Percentiles rank a stretch among this genome's conserved stretches.
Evolutionary conservation across 352 stramenopile genomes (phyloP).

Genomic region (Globisporangium heterothallicum): DNA sequence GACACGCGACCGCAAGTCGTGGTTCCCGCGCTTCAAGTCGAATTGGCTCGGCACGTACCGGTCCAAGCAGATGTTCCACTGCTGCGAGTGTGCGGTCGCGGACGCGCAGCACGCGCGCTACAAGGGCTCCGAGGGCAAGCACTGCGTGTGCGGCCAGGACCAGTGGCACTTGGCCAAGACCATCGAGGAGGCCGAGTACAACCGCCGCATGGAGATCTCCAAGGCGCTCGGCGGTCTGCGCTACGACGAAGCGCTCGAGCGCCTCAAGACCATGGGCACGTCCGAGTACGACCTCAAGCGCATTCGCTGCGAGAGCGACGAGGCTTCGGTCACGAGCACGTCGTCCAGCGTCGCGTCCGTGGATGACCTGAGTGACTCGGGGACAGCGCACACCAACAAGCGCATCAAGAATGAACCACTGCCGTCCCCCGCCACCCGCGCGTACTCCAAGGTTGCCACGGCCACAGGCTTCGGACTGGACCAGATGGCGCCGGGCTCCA

Average conservation of each 20-base stretch:
- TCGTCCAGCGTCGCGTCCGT: slow-evolving; percentile 10
- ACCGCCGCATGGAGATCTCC: slow-evolving; percentile 78
- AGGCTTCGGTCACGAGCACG: slow-evolving; percentile 20
- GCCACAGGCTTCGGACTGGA: slow-evolving; percentile 13
- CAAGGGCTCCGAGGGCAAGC: slow-evolving; percentile 77
- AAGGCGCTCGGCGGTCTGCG: slow-evolving; percentile 75
- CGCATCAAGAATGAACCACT: slow-evolving; percentile 17
- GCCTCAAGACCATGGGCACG: slow-evolving; percentile 52
- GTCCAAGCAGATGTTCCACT: slow-evolving; percentile 84
- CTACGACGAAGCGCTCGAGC: slow-evolving; percentile 74
- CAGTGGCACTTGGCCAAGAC: slow-evolving; percentile 82
- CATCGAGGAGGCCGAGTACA: slow-evolving; percentile 79
- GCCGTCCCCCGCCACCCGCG: slow-evolving; percentile 16
- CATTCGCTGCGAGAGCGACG: slow-evolving; percentile 31
- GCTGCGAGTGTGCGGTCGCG: slow-evolving; percentile 74
- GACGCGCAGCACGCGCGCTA: slow-evolving; percentile 41
- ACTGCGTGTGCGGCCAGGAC: slow-evolving; percentile 75
- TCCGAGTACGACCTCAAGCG: slow-evolving; percentile 55
- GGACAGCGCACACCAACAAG: slow-evolving; percentile 5
- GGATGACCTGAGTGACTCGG: slow-evolving; percentile 2
- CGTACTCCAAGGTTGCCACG: slow-evolving; percentile 14
- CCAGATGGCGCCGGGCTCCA: neutral
- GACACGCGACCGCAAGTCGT: slow-evolving; percentile 81
- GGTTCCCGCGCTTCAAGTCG: slow-evolving; percentile 87
- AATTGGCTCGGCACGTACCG: slow-evolving; percentile 85